phyloP scores from a whole-genome alignment of 768 basidiomycete species.

The Cystobasidium onofrii region DNA sequence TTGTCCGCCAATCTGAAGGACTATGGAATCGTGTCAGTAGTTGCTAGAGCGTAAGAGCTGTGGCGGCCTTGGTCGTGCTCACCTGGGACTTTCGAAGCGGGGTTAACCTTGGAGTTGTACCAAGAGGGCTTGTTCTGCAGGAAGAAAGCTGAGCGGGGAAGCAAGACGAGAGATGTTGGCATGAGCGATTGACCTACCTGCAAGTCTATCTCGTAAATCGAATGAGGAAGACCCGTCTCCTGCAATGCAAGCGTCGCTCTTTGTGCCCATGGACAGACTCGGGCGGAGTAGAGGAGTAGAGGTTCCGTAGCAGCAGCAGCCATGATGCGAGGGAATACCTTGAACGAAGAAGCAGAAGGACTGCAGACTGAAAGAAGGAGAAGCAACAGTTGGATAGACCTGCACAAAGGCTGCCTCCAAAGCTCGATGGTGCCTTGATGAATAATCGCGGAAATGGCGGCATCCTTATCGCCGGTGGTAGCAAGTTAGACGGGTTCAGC shows the following conservation, averaged over 20 bases:
- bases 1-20: slow-evolving; percentile 26
- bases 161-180: too few relatives aligned
- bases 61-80: not conserved
- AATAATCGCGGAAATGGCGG: too few relatives aligned
- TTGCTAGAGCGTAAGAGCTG: too few relatives aligned
- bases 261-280: slow-evolving; percentile 40
- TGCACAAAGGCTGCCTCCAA: too few relatives aligned
- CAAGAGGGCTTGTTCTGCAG: slow-evolving; percentile 56
- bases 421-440: too few relatives aligned
- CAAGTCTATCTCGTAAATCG: slow-evolving; percentile 56
- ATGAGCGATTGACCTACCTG: not conserved
- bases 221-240: slow-evolving; percentile 53
- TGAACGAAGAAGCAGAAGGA: not conserved
- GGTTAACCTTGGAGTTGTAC: slow-evolving; percentile 61
- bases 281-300: not conserved
- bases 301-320: not conserved
- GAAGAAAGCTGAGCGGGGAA: not conserved
- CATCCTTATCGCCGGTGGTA: too few relatives aligned
- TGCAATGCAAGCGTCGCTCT: slow-evolving; percentile 59
- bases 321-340: not conserved
- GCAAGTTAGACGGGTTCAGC: too few relatives aligned
- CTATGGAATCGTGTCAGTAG: too few relatives aligned
- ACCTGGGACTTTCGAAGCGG: slow-evolving; percentile 55
- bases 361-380: too few relatives aligned
- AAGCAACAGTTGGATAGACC: too few relatives aligned